phyloP scores from a whole-genome alignment of 257 asterid genomes.

The Haberlea rhodopensis region DNA sequence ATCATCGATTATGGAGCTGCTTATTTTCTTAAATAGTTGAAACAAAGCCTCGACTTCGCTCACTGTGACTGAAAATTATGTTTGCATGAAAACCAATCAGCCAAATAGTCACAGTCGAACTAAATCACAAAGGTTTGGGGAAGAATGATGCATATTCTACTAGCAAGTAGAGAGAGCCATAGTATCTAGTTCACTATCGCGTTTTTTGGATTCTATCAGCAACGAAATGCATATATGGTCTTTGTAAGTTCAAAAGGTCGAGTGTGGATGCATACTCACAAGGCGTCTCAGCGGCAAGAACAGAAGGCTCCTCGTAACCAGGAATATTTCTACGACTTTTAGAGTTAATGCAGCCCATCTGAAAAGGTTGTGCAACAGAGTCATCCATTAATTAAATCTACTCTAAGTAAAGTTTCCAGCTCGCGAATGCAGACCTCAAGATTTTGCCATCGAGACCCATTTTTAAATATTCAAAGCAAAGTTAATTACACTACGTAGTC shows the following conservation, averaged over 20 bases:
- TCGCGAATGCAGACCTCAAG: neutral
- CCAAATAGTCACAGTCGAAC: slow-evolving; percentile 1
- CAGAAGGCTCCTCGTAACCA: slow-evolving; percentile 78
- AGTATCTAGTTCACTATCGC: neutral
- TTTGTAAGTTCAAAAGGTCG: too few relatives aligned
- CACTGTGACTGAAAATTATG: slow-evolving; percentile 61
- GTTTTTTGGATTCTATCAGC: neutral
- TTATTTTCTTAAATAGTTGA: slow-evolving; percentile 71
- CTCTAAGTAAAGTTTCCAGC: slow-evolving; percentile 29
- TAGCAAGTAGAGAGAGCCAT: neutral
- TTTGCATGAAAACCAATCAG: slow-evolving; percentile 7
- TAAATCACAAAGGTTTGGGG: neutral
- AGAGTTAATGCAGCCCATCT: slow-evolving; percentile 79
- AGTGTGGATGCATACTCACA: slow-evolving; percentile 56
- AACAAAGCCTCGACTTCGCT: slow-evolving; percentile 87
- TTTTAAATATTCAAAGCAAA: neutral
- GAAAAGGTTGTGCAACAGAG: slow-evolving; percentile 10
- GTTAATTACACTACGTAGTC: neutral
- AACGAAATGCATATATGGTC: neutral
- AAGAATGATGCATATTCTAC: neutral
- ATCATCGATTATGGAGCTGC: slow-evolving; percentile 73
- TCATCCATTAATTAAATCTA: slow-evolving; percentile 28
- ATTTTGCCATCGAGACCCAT: too few relatives aligned
- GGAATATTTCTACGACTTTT: slow-evolving; percentile 41
- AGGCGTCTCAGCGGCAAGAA: slow-evolving; percentile 87